phyloP scores from a whole-genome alignment of 2,329 filamentous ascomycete species.

The Lasiodiplodia sp. region DNA sequence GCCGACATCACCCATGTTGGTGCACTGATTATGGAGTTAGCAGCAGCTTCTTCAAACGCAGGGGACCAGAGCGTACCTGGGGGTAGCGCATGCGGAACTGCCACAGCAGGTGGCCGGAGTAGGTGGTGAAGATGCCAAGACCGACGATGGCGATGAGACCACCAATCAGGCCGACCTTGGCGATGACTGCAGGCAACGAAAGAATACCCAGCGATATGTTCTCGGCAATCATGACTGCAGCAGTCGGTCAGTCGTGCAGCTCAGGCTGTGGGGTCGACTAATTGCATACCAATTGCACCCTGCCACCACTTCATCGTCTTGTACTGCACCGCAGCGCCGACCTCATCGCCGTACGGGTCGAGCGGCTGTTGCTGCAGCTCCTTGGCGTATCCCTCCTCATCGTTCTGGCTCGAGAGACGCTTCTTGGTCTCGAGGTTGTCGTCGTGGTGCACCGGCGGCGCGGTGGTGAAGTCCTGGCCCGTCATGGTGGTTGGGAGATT shows the following conservation, averaged over 20 bases:
- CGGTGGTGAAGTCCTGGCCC: background rate
- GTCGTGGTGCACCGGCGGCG: slow-evolving; percentile 20
- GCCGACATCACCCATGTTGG: slow-evolving; percentile 74
- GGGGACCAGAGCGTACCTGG: slow-evolving; percentile 53
- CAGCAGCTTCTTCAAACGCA: slow-evolving; percentile 67
- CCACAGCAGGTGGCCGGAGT: slow-evolving; percentile 68
- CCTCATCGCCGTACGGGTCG: slow-evolving; percentile 40
- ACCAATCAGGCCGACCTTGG: slow-evolving; percentile 55
- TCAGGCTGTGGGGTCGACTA: background rate
- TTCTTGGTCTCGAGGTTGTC: slow-evolving; percentile 28
- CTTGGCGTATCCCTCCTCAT: slow-evolving; percentile 13
- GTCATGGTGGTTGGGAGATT: slow-evolving; percentile 11
- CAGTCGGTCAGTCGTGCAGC: slow-evolving; percentile 41
- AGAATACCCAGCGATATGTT: slow-evolving; percentile 61
- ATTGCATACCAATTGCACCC: slow-evolving; percentile 35
- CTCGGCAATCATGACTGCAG: slow-evolving; percentile 61
- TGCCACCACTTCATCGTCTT: slow-evolving; percentile 57
- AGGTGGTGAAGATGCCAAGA: slow-evolving; percentile 65
- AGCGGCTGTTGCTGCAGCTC: background rate
- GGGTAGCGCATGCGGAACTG: slow-evolving; percentile 67
- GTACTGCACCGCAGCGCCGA: slow-evolving; percentile 56
- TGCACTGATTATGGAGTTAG: slow-evolving; percentile 59
- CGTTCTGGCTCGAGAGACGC: slow-evolving; percentile 10
- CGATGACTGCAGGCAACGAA: slow-evolving; percentile 55
- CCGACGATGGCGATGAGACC: slow-evolving; percentile 54